Percentiles rank a stretch among this genome's conserved stretches.
These are phyloP conservation scores for Fusarium sp. DNA, from an alignment of 2,329 filamentous ascomycete species.

Conservation along the genomic window DNA sequence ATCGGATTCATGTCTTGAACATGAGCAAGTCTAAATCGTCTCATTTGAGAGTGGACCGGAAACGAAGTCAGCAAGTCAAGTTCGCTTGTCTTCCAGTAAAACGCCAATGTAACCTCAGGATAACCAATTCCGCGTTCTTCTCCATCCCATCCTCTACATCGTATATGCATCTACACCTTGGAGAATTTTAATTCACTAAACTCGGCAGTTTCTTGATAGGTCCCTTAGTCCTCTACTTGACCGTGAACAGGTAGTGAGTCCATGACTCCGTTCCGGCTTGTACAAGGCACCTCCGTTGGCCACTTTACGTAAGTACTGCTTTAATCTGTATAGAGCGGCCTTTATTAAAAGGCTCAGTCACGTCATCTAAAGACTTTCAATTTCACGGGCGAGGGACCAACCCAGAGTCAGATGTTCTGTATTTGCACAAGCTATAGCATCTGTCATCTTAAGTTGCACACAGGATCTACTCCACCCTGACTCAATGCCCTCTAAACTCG, in stretches of 20 bases:
- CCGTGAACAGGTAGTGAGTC: neutral
- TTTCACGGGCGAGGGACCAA: no score
- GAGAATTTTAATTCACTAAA: neutral
- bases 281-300: accelerated
- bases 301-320: accelerated
- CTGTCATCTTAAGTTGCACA: neutral
- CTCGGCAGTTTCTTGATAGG: neutral
- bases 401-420: neutral
- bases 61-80: neutral
- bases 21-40: neutral
- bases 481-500: no score
- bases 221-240: neutral
- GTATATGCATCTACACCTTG: neutral
- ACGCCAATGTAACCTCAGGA: neutral
- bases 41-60: no score
- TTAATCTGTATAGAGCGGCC: accelerated
- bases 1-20: neutral
- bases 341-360: no score
- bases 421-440: no score
- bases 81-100: neutral
- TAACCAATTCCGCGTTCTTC: neutral
- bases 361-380: neutral
- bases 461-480: no score
- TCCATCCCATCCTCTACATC: neutral
- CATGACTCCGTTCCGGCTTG: neutral